A percentile compares a stretch with the other conserved stretches of the same genome.
Conservation (phyloP, 2,329 filamentous ascomycete species). For the Lasiodiplodia hormozganensis region DNA sequence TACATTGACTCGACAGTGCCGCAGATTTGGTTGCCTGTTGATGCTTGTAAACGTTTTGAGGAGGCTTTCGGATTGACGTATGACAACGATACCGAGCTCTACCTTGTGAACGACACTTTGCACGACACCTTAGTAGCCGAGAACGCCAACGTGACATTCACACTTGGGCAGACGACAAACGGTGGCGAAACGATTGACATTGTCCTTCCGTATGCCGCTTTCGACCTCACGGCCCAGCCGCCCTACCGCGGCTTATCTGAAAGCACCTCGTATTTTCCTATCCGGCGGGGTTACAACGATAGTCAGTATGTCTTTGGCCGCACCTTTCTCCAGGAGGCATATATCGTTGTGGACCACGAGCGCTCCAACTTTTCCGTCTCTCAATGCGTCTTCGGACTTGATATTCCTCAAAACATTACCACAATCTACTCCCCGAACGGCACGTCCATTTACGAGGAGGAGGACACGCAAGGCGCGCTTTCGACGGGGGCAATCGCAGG, state of each 20-base stretch:
- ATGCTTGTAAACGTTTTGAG: constrained; percentile 44
- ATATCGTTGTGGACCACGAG: constrained; percentile 58
- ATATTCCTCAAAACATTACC: constrained; percentile 38
- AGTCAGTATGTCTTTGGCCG: constrained; percentile 69
- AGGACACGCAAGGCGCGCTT: constrained; percentile 6
- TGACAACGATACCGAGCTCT: constrained; percentile 44
- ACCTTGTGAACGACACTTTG: constrained; percentile 46
- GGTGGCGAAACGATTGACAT: constrained; percentile 51
- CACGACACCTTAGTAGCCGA: constrained; percentile 38
- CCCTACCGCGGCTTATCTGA: constrained; percentile 65
- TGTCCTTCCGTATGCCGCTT: constrained; percentile 57
- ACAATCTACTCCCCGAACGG: constrained; percentile 41
- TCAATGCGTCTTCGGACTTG: constrained; percentile 45
- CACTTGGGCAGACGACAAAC: constrained; percentile 45
- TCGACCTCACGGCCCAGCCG: constrained; percentile 53
- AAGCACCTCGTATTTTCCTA: constrained; percentile 70
- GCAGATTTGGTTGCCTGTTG: constrained; percentile 50
- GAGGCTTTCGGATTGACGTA: constrained; percentile 48
- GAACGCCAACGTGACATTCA: constrained; percentile 53
- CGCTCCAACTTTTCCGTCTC: constrained; percentile 55
- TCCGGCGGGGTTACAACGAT: constrained; percentile 63
- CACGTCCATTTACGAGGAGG: background rate
- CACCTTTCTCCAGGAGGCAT: constrained; percentile 73
- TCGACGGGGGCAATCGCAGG: constrained; percentile 51
- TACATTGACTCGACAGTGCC: constrained; percentile 48